Evolutionary conservation across 805 yeast species (phyloP).

Genomic region (Candida piceae): DNA sequence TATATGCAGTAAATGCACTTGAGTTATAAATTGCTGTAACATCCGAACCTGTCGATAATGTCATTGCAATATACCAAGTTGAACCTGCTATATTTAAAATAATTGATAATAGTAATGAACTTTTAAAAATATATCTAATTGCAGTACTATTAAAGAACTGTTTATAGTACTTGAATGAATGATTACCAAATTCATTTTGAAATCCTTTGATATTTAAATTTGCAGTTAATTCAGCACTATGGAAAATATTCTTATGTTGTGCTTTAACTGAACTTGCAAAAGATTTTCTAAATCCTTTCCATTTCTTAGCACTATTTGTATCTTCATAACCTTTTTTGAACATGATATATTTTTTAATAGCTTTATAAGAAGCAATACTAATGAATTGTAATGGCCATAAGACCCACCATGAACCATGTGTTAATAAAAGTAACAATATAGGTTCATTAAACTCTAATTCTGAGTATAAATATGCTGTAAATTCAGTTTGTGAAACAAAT

Average conservation of each 20-base stretch:
- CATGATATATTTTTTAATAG: constrained; percentile 26
- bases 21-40: constrained; percentile 89
- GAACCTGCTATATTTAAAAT: constrained; percentile 71
- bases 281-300: constrained; percentile 29
- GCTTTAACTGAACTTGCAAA: constrained; percentile 34
- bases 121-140: constrained; percentile 40
- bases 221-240: constrained; percentile 32
- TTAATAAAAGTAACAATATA: constrained; percentile 53
- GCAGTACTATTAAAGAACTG: constrained; percentile 42
- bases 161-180: constrained; percentile 21
- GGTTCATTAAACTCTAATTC: constrained; percentile 61
- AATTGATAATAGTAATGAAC: constrained; percentile 42
- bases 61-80: constrained; percentile 84
- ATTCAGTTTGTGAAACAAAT: constrained; percentile 77
- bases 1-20: constrained; percentile 82
- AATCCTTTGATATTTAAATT: constrained; percentile 26
- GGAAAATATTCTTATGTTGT: constrained; percentile 38
- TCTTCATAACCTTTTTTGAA: constrained; percentile 16
- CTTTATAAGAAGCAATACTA: constrained; percentile 42
- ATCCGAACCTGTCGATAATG: constrained; percentile 74
- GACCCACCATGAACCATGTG: constrained; percentile 75
- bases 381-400: constrained; percentile 68
- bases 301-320: constrained; percentile 20
- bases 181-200: constrained; percentile 27
- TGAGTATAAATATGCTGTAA: constrained; percentile 63